Percentiles rank a stretch among this genome's conserved stretches.
Conservation (phyloP, 2,329 filamentous ascomycete species). For the Thielaviopsis euricoi region DNA sequence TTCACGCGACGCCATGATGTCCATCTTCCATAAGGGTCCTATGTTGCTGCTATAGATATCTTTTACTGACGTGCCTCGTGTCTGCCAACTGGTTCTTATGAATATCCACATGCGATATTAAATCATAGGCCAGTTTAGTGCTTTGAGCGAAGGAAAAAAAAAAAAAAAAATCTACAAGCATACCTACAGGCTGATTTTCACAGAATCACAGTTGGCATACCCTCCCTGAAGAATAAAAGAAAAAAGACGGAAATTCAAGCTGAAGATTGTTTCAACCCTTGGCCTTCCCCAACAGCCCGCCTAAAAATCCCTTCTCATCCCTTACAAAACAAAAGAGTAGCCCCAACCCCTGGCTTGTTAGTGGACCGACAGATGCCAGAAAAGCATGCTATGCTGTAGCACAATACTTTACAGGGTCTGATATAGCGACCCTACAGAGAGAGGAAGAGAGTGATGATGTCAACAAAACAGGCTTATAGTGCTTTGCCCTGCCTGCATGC, state of each 20-base stretch:
- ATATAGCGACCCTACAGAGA: not conserved
- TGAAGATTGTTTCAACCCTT: not conserved
- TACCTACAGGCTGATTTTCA: no score
- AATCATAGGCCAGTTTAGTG: no score
- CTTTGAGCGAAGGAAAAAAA: no score
- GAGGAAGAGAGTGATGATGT: not conserved
- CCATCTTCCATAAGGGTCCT: not conserved
- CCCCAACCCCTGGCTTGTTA: constrained; percentile 7
- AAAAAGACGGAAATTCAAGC: not conserved
- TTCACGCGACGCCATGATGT: no score
- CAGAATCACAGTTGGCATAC: not conserved
- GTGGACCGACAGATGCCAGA: not conserved
- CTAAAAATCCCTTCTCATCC: constrained; percentile 2
- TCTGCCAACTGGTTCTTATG: no score
- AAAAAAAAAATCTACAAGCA: no score
- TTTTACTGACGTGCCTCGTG: no score
- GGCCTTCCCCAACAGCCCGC: constrained; percentile 11
- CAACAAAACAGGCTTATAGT: not conserved
- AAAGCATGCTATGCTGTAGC: not conserved
- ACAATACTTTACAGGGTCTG: not conserved
- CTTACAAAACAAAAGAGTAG: constrained; percentile 2
- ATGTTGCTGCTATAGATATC: not conserved
- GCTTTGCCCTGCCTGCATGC: not conserved
- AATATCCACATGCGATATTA: no score
- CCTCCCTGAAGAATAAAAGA: not conserved